Evolutionary conservation across 1,139 yeast genomes (phyloP), one percentile per base, ranked within the genome.

Genomic region (Protomyces inouyei): DNA sequence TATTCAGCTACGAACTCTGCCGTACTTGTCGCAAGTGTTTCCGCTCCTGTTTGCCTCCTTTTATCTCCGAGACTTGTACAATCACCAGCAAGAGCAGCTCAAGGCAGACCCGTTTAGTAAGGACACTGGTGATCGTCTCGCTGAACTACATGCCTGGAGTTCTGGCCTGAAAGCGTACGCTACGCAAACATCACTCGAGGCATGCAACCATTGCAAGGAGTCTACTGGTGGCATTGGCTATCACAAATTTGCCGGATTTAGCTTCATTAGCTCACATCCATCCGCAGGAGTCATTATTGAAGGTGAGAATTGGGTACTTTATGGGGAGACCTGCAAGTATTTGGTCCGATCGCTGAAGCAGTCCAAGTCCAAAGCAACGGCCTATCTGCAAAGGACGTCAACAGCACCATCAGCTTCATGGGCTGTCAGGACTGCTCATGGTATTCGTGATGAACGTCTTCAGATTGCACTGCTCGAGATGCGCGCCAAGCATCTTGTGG

Each of bases 1-100:
- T 6, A 52, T 55, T 14, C 60, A 56, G 53, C 65, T 52, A 6
- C 52, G 65, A n/a, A 52, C 57, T 12, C 36, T 61, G 46, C 65
- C 65, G 16, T 55, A 43, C 21, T 52, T 61, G 12, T 54, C 65
- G 12, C 82, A 86, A 72, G 82, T 88, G 16, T 91, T 87, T 73
- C 85, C 91, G 66, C 82, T 88, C 76, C 84, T 87, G 53, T 83
- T 88, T 61, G 91, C 86, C 32, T 83, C 95, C 14, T 80, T 80
- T 70, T 84, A 85, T 72, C 80, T 90, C 72, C 81, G 81, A 72
- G 73, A 73, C 14, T 81, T 82, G 66, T 83, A 85, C 72, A 79
- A 80, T 64, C 68, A 73, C 3, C 83, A 87, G 61, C 78, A 85
- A 70, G 76, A 76, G 77, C 51, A 68, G 69, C 36, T 74, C 73